Conservation (phyloP, 2,329 filamentous ascomycete genomes). For the Tolypocladium endophyticum region DNA sequence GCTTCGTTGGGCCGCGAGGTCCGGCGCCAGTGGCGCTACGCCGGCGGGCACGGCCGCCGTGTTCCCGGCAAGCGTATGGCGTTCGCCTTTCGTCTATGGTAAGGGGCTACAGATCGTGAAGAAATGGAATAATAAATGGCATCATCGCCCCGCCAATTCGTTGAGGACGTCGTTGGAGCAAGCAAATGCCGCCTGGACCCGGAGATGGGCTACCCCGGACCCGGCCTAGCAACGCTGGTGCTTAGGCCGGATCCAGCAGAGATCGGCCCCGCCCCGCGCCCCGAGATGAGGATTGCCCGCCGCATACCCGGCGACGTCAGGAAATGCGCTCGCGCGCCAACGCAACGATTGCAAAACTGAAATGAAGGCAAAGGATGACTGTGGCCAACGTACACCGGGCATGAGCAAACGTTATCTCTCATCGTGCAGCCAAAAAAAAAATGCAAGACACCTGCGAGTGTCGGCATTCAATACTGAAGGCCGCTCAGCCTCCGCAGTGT, state of each 20-base stretch:
- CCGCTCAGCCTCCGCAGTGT: too few species aligned
- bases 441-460: neutral
- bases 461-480: too few species aligned
- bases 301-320: neutral
- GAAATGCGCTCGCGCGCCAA: too few species aligned
- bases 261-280: slow-evolving; percentile 1
- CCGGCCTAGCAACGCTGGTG: neutral
- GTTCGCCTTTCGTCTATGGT: neutral
- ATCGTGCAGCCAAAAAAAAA: neutral
- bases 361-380: too few species aligned
- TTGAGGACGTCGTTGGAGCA: neutral
- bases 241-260: neutral
- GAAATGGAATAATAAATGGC: neutral
- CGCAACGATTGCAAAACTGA: too few species aligned
- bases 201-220: neutral
- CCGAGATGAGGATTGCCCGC: neutral
- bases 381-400: neutral
- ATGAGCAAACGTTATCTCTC: neutral
- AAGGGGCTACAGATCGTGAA: neutral
- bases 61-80: neutral
- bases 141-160: neutral
- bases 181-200: neutral
- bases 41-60: neutral
- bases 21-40: too few species aligned
- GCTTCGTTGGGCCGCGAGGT: neutral